Evolutionary conservation across 1,284 basidiomycete species (phyloP).

Genomic region (Ustilago vetiveriae): DNA sequence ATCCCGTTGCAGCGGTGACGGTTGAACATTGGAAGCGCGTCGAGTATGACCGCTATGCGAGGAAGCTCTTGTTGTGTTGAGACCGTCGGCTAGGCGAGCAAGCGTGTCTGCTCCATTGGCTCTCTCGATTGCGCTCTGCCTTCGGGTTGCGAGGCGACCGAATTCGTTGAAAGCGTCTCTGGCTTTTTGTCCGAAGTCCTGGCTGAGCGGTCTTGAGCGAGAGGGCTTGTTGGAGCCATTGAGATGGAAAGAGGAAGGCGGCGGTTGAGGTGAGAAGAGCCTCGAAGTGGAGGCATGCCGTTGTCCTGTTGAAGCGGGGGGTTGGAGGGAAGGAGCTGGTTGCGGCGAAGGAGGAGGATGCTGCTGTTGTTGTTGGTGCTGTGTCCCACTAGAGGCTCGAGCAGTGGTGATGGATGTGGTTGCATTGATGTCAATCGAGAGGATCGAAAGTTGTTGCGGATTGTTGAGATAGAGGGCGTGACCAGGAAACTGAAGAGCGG

Average conservation of each 20-base stretch:
- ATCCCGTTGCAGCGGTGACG: neutral
- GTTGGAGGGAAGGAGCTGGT: neutral
- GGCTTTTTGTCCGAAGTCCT: conserved; percentile 32
- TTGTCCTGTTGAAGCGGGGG: conserved; percentile 5
- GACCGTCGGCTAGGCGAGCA: conserved; percentile 32
- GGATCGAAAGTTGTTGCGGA: conserved; percentile 39
- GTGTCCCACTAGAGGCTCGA: neutral
- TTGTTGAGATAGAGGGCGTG: conserved; percentile 37
- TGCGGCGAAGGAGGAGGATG: neutral
- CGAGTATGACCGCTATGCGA: conserved; percentile 1
- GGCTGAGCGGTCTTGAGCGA: conserved; percentile 22
- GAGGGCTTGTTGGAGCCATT: conserved; percentile 2
- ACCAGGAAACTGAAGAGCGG: conserved; percentile 12
- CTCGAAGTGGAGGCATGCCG: conserved; percentile 14
- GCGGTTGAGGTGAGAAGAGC: conserved; percentile 12
- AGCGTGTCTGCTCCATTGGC: conserved; percentile 31
- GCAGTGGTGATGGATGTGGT: conserved; percentile 21
- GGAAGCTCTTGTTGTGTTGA: conserved; percentile 3
- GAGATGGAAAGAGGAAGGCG: conserved; percentile 17
- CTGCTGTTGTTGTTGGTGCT: neutral
- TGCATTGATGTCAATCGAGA: conserved; percentile 40
- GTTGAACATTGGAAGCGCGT: conserved; percentile 14
- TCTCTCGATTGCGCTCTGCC: conserved; percentile 23
- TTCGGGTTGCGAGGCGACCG: conserved; percentile 23
- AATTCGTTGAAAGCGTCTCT: conserved; percentile 39